Conservation (phyloP, 192 early-diverging fungal species). For the Chytriomyces confervae region DNA sequence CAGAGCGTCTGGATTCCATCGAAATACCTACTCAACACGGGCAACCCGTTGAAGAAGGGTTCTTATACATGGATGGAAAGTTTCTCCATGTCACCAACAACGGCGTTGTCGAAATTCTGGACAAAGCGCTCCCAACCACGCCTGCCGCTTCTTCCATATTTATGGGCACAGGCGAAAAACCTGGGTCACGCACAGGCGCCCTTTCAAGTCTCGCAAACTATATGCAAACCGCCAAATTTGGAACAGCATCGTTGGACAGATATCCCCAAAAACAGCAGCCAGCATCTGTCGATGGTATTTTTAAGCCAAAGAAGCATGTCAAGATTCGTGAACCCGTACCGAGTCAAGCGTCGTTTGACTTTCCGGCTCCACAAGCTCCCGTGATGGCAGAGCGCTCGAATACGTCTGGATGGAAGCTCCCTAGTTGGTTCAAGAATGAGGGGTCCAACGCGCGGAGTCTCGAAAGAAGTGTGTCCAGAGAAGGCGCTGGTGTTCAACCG, state of each 20-base stretch:
- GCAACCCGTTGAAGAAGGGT: conserved; percentile 15
- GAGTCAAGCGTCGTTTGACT: background rate
- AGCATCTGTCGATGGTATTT: no score
- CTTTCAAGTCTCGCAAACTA: background rate
- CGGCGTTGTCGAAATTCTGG: background rate
- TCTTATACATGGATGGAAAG: conserved; percentile 7
- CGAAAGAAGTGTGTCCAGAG: no score
- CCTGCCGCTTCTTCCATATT: background rate
- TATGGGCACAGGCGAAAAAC: background rate
- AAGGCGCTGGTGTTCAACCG: background rate
- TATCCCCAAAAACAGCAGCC: no score
- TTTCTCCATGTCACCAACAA: conserved; percentile 2
- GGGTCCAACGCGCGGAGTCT: no score
- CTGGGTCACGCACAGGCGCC: background rate
- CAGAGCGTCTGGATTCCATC: conserved; percentile 21
- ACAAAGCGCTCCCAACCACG: background rate
- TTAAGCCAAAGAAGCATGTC: background rate
- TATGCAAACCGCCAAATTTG: background rate
- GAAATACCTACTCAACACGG: no score
- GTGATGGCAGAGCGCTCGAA: background rate
- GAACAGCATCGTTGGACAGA: background rate
- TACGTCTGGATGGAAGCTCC: background rate
- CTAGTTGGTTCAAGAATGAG: conserved; percentile 2
- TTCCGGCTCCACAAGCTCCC: background rate
- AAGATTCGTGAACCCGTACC: background rate